These are phyloP conservation scores for Phytophthora macrochlamydospora DNA, from an alignment of 352 stramenopile genomes.

Conservation along the genomic window DNA sequence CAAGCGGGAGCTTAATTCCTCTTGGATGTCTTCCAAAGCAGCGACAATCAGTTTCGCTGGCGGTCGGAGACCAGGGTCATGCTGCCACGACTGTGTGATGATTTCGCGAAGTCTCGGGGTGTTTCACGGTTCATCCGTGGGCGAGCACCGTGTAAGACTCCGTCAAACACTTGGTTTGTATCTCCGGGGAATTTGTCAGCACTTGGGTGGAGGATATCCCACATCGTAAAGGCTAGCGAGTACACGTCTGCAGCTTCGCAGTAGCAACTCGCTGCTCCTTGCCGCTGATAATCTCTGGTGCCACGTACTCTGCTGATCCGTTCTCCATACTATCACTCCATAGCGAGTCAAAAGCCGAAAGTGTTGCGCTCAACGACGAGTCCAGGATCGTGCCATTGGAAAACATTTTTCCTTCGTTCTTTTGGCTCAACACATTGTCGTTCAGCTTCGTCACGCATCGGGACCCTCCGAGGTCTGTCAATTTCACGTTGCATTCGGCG, in stretches of 20 bases:
- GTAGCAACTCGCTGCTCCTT: conserved; percentile 33
- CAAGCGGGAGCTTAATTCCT: conserved; percentile 34
- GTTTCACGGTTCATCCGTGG: conserved; percentile 33
- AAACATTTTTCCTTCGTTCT: conserved; percentile 11
- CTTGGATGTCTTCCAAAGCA: conserved; percentile 35
- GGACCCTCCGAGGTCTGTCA: conserved; percentile 49
- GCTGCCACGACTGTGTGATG: conserved; percentile 39
- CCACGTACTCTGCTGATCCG: conserved; percentile 60
- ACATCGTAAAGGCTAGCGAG: conserved; percentile 65
- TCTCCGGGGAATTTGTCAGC: conserved; percentile 41
- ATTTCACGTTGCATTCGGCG: conserved; percentile 34
- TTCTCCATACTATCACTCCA: conserved; percentile 12
- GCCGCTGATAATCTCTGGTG: conserved; percentile 57
- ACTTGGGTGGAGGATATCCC: conserved; percentile 58
- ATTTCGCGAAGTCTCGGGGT: conserved; percentile 23
- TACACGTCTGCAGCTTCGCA: conserved; percentile 59
- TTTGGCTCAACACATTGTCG: background rate
- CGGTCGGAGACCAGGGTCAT: conserved; percentile 34
- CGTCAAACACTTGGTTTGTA: conserved; percentile 44
- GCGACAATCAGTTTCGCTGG: conserved; percentile 33
- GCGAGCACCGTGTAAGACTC: conserved; percentile 42
- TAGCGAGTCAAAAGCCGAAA: conserved; percentile 13
- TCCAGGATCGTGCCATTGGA: background rate
- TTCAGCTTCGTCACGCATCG: conserved; percentile 22
- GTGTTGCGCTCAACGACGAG: conserved; percentile 15